Base-by-base conservation (phyloP, 768 basidiomycete genomes). In the Myochromella boudieri region DNA sequence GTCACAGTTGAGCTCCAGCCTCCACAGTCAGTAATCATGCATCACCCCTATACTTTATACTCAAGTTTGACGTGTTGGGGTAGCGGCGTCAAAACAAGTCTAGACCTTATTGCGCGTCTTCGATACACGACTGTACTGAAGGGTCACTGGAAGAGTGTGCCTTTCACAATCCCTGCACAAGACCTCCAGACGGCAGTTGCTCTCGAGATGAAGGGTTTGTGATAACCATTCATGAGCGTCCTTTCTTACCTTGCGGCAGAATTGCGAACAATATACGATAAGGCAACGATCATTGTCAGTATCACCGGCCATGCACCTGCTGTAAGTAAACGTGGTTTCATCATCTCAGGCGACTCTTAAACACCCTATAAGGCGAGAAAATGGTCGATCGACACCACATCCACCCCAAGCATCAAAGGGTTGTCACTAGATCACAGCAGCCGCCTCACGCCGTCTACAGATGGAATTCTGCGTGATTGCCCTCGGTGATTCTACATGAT, bases 391-490 rank as follows among this genome's bases (percentile, higher is more conserved):
- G n/a, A n/a, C n/a, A n/a, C n/a, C n/a, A n/a, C n/a, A n/a, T n/a
- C n/a, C n/a, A 25, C 21, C 9, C 21, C 29, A 27, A 34, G n/a
- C 2, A n/a, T n/a, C n/a, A n/a, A n/a, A n/a, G n/a, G n/a, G n/a
- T n/a, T n/a, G n/a, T 28, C 37, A 10, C 8, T 32, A 22, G 37
- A 46, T 2, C 24, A 27, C 14, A 31, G 33, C 33, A 31, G 33
- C 33, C 14, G 33, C 14, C 33, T 34, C 18, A 34, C 33, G n/a
- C 55, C 55, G 3, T 48, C 52, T 4, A 57, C 55, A 9, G 40
- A 57, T 5, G 41, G 31, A 14, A 57, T 57, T 20, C 44, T 57
- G 2, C 46, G 44, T 37, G 42, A 48, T 4, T 53, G 55, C n/a
- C 55, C 52, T 26, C 32, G 44, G 55, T 51, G 32, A 41, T n/a